Base-by-base conservation (phyloP, 495 filamentous ascomycete species). In the Zalerion maritima region DNA sequence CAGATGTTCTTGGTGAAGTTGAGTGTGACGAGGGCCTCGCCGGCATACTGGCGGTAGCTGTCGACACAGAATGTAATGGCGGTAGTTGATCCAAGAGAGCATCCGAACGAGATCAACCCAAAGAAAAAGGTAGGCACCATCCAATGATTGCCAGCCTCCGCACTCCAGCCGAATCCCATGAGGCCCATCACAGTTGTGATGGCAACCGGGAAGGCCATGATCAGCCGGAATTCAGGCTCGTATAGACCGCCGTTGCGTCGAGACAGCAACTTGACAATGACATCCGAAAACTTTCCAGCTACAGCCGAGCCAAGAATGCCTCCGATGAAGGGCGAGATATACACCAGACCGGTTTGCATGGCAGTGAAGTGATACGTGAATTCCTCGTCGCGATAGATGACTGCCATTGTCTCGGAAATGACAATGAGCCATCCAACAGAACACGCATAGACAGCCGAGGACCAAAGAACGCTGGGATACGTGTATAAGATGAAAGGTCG, bases 401-500 rank as follows among this genome's bases (percentile, higher is more conserved):
- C 59, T 0, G 81, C 70, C 1, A 94, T 72, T 1, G 77, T 77
- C 52, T 94, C 85, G 1, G 89, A 94, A 8, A 94, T 69, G 17
- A 94, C 80, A 35, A 97, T 93, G 24, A 97, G 61, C 89, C 87
- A 94, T 11, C 87, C 86, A n/a, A 94, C 69, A 3, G 80, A 84
- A 38, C 89, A 73, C 0, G 84, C 58, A 50, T 97, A 97, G 18
- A 94, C 73, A 0, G 80, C 63, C 1, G 84, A 60, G 21, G 80
- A 87, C 87, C 87, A 97, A 14, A 97, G 70, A 9, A 97, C 78
- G 1, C 81, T 66, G 1, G 89, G 89, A 45, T 94, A 94, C 2
- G 73, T 68, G 45, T 77, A 92, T 4, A 94, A 64, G 25, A 94
- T 73, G 26, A 94, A 75, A 5, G 89, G 89, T 5, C 86, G 73